phyloP scores from a whole-genome alignment of 2,329 filamentous ascomycete genomes.

The Trichophyton rubrum region DNA sequence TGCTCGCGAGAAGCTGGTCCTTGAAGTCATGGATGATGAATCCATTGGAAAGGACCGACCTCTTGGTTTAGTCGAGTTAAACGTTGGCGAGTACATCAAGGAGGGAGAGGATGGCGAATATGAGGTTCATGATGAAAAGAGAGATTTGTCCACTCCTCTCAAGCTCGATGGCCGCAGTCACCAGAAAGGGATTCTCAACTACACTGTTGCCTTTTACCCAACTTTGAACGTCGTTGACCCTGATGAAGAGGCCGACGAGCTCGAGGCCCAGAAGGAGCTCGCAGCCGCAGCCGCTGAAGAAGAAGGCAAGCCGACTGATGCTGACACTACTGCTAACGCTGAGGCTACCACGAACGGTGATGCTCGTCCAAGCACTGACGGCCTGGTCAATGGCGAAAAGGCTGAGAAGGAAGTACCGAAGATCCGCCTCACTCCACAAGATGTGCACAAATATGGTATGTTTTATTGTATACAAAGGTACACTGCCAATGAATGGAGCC shows the following conservation, averaged over 20 bases:
- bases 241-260: conserved; percentile 47
- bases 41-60: conserved; percentile 82
- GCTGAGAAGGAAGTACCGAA: conserved; percentile 54
- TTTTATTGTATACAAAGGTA: neutral
- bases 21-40: conserved; percentile 97
- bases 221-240: conserved; percentile 78
- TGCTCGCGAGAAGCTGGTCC: conserved; percentile 62
- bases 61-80: conserved; percentile 67
- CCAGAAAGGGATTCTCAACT: conserved; percentile 68
- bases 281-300: conserved; percentile 14
- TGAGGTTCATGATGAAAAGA: conserved; percentile 63
- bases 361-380: conserved; percentile 21
- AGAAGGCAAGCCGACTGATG: conserved; percentile 22
- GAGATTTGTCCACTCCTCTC: conserved; percentile 52
- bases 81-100: conserved; percentile 62
- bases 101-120: conserved; percentile 74
- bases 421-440: conserved; percentile 63
- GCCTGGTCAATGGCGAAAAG: conserved; percentile 32
- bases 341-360: conserved; percentile 15
- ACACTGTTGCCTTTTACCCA: conserved; percentile 81
- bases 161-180: conserved; percentile 59
- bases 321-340: neutral
- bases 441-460: conserved; percentile 65
- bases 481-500: conserved; percentile 6
- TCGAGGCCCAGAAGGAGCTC: conserved; percentile 20